A percentile compares a stretch with the other conserved stretches of the same genome.
These are phyloP conservation scores for Cordyceps javanica DNA, from an alignment of 2,329 filamentous ascomycete species.

Conservation along the genomic window DNA sequence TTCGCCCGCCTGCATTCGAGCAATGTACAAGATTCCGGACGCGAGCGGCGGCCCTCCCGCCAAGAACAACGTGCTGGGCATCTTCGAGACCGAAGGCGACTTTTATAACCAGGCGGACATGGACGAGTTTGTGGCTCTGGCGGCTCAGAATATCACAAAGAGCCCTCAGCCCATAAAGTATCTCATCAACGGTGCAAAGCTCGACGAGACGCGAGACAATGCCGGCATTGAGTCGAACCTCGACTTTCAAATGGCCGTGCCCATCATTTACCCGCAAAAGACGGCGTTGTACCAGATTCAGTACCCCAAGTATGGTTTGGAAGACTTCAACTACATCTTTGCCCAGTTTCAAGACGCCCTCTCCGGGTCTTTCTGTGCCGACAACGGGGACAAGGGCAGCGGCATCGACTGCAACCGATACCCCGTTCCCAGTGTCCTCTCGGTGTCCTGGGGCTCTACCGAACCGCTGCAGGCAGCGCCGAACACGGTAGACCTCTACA, in stretches of 20 bases:
- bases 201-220: constrained; percentile 4
- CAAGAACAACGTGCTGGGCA: constrained; percentile 31
- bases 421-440: constrained; percentile 26
- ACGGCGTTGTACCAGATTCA: constrained; percentile 18
- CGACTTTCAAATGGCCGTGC: constrained; percentile 42
- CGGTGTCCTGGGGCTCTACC: constrained; percentile 40
- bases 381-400: constrained; percentile 27
- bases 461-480: constrained; percentile 23
- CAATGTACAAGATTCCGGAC: constrained; percentile 35
- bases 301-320: not conserved
- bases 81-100: constrained; percentile 34
- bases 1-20: constrained; percentile 47
- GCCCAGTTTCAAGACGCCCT: constrained; percentile 33
- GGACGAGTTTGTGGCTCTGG: constrained; percentile 33
- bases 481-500: not conserved
- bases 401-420: constrained; percentile 18
- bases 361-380: constrained; percentile 40
- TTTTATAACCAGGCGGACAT: constrained; percentile 35
- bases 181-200: constrained; percentile 29
- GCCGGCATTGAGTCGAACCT: constrained; percentile 38
- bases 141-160: constrained; percentile 20
- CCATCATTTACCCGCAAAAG: constrained; percentile 47
- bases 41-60: not conserved
- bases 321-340: constrained; percentile 25
- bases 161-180: constrained; percentile 21